Conservation (phyloP, 345 rosid genomes). For the Murraya paniculata region DNA sequence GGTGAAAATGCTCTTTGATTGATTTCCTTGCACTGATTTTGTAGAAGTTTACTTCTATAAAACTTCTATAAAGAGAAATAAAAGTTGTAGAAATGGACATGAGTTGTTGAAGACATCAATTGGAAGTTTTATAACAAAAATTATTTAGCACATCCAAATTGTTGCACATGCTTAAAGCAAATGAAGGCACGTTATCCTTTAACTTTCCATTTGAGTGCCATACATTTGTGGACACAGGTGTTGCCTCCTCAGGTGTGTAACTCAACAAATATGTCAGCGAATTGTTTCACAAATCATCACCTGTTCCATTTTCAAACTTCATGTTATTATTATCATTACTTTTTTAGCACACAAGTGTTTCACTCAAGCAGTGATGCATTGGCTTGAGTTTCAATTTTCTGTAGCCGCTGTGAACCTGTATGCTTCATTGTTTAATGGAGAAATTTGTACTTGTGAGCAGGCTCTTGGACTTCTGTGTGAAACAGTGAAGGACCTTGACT, state of each 20-base stretch:
- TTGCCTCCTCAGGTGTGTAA: not conserved
- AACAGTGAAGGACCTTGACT: constrained; percentile 48
- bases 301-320: not conserved
- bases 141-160: not conserved
- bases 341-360: not conserved
- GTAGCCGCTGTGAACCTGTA: not conserved
- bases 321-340: not conserved
- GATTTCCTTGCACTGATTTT: not conserved
- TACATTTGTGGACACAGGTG: not conserved
- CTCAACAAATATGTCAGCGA: not conserved
- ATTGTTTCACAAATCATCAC: not conserved
- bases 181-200: too few species aligned
- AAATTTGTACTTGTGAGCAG: constrained; percentile 34
- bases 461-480: constrained; percentile 78
- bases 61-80: not conserved
- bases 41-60: not conserved
- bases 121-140: not conserved
- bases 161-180: not conserved
- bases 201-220: not conserved
- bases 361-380: not conserved
- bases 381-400: not conserved
- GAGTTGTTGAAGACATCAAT: not conserved
- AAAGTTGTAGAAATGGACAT: not conserved
- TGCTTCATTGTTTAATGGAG: not conserved
- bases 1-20: not conserved